These are phyloP conservation scores for Phycomyces blakesleeanus DNA, from an alignment of 192 early-diverging fungal species.

Conservation along the genomic window DNA sequence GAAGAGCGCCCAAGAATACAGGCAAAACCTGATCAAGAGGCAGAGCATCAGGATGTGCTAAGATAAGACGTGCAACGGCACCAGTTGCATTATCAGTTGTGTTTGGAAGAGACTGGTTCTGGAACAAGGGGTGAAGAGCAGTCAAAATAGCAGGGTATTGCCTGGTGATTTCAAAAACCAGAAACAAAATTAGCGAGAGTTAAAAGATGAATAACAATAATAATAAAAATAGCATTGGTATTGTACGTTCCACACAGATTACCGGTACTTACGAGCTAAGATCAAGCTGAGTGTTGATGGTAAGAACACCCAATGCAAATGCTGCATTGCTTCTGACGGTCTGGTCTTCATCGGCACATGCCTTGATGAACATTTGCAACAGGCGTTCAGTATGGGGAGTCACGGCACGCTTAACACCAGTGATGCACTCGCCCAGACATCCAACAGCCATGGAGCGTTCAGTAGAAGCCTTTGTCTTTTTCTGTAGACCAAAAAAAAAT, in stretches of 20 bases:
- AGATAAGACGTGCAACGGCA: constrained; percentile 72
- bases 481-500: constrained; percentile 33
- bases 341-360: constrained; percentile 69
- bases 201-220: too few relatives aligned
- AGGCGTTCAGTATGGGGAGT: constrained; percentile 61
- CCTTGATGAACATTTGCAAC: constrained; percentile 67
- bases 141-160: constrained; percentile 62
- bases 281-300: constrained; percentile 62
- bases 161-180: constrained; percentile 9
- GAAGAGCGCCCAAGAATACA: constrained; percentile 62
- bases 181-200: too few relatives aligned
- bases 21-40: constrained; percentile 70
- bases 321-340: constrained; percentile 88
- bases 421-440: constrained; percentile 76
- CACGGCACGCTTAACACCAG: constrained; percentile 57
- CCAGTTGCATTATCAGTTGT: constrained; percentile 76
- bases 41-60: constrained; percentile 63
- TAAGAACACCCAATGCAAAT: constrained; percentile 73
- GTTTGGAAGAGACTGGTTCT: constrained; percentile 45
- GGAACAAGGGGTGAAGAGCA: constrained; percentile 63
- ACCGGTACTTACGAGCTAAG: constrained; percentile 58
- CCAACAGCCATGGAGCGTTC: constrained; percentile 92
- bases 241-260: too few relatives aligned
- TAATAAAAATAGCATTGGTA: too few relatives aligned
- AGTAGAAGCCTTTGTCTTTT: constrained; percentile 58